Conservation (phyloP, 2,329 filamentous ascomycete species). For the Pleomassaria siparia region DNA sequence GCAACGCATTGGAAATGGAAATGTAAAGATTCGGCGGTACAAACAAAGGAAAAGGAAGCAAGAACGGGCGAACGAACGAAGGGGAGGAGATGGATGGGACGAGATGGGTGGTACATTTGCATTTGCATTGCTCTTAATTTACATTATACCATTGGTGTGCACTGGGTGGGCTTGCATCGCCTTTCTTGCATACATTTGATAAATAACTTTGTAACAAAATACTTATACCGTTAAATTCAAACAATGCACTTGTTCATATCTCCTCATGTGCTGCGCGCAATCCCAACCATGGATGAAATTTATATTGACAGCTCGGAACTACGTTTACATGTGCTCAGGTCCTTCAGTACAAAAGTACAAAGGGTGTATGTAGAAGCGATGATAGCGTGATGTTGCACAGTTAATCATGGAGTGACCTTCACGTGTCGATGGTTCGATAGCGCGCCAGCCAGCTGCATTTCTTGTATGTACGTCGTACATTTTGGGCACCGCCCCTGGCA, state of each 20-base stretch:
- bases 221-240: neutral
- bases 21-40: slow-evolving; percentile 3
- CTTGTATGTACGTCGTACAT: no score
- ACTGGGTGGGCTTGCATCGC: neutral
- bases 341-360: no score
- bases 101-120: neutral
- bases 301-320: no score
- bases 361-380: neutral
- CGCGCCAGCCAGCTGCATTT: no score
- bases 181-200: neutral
- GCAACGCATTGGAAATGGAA: slow-evolving; percentile 4
- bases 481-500: no score
- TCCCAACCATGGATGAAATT: no score
- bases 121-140: slow-evolving; percentile 19
- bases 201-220: neutral
- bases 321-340: no score
- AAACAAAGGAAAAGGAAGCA: no score
- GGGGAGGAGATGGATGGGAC: neutral
- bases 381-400: neutral
- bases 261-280: no score
- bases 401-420: slow-evolving; percentile 30
- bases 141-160: slow-evolving; percentile 12
- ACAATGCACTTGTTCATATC: no score
- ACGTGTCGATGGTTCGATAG: slow-evolving; percentile 27
- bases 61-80: no score